These are phyloP conservation scores for Salvia hispanica DNA, from an alignment of 257 asterid species.

Conservation along the genomic window DNA sequence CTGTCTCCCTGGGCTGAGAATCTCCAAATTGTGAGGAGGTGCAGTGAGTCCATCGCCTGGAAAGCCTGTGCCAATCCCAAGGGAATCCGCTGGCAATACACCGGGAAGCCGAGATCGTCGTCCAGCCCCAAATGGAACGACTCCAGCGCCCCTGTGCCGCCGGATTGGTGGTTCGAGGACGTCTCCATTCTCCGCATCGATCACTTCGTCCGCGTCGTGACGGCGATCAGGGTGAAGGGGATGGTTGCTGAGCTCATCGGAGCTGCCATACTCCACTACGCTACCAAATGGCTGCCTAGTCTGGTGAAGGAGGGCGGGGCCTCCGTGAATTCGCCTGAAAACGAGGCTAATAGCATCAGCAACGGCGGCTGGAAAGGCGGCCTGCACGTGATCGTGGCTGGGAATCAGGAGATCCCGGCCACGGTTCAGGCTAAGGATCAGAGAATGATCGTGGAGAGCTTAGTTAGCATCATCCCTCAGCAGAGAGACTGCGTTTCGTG, in stretches of 20 bases:
- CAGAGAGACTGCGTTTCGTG: conserved; percentile 85
- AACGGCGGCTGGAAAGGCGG: conserved; percentile 68
- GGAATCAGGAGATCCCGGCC: conserved; percentile 46
- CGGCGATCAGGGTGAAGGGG: conserved; percentile 91
- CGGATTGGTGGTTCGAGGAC: conserved; percentile 98
- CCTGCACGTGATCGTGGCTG: conserved; percentile 75
- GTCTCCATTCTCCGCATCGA: conserved; percentile 85
- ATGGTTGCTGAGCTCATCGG: conserved; percentile 85
- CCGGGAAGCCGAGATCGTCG: conserved; percentile 54
- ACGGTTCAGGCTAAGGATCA: conserved; percentile 73
- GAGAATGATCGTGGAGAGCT: conserved; percentile 82
- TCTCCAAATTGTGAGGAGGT: conserved; percentile 86
- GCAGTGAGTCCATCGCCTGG: conserved; percentile 98
- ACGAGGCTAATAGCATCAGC: conserved; percentile 37
- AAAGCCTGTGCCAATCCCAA: conserved; percentile 96
- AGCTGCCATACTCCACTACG: conserved; percentile 73
- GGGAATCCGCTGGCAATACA: conserved; percentile 92
- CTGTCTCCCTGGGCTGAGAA: conserved; percentile 97
- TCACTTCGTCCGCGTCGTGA: conserved; percentile 81
- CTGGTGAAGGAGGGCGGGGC: conserved; percentile 18
- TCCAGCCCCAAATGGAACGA: conserved; percentile 92
- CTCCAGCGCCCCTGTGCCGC: conserved; percentile 72
- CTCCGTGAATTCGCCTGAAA: conserved; percentile 42
- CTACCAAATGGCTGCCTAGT: conserved; percentile 69
- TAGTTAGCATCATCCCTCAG: conserved; percentile 86